Base-by-base conservation (phyloP, 257 asterid genomes). In the Solanum dulcamara region DNA sequence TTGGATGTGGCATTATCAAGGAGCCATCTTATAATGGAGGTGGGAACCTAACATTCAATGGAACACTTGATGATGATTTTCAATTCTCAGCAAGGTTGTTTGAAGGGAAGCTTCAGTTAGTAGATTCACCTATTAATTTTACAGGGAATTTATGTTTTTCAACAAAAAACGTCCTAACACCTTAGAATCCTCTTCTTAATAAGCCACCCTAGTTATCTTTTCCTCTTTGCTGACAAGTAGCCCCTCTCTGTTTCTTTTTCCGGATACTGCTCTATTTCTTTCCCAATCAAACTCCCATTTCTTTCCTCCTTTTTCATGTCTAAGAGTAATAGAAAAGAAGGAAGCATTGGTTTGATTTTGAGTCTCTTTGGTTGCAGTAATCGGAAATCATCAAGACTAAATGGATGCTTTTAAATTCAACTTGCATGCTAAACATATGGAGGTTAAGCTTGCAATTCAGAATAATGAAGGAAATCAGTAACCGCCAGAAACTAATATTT, bases 1-100 rank as follows among this genome's bases (percentile, higher is more conserved):
- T 86, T 86, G 85, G 70, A 80, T 85, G 86, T 88, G 62, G 83
- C 88, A 96, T 98, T 86, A 90, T 92, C 86, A 88, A 91, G 85
- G 98, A 89, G 87, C 90, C 91, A 75, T 92, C 99, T 55, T 95
- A 91, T 91, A 90, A 80, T 53, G 98, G 99, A 86, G 99, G 98
- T 83, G 98, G 98, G 89, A 92, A 89, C 91, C 84, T 97, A 90
- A 86, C 93, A 84, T 95, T 97, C 88, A 77, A 26, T 24, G 98
- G 99, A 85, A 90, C 87, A 88, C 95, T 96, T 55, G 90, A 37
- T 32, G 87, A 75, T 33, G 77, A 84, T 55, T 88, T 89, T 67
- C 92, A 88, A 81, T 93, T 92, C 84, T 87, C 88, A 37, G 81
- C 95, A 80, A 92, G 96, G 85, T 97, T 96, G 90, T 96, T 96